phyloP scores from a whole-genome alignment of 2,329 filamentous ascomycete genomes.

The Conoideocrella luteorostrata region DNA sequence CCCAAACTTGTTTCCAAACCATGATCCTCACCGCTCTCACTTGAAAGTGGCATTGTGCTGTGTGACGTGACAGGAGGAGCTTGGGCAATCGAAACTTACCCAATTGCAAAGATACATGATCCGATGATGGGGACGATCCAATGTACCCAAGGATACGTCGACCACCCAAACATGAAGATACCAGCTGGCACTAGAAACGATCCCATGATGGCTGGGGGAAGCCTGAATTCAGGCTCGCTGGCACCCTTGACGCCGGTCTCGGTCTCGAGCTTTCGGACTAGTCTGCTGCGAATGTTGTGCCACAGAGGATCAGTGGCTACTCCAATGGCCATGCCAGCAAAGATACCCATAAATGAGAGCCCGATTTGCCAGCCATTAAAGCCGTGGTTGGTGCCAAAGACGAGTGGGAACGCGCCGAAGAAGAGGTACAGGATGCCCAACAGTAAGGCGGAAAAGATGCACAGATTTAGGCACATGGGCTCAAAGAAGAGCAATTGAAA shows the following conservation, averaged over 20 bases:
- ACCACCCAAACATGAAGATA: constrained; percentile 87
- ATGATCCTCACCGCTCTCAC: constrained; percentile 1
- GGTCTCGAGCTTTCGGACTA: constrained; percentile 48
- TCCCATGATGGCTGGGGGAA: constrained; percentile 71
- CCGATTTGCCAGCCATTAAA: constrained; percentile 76
- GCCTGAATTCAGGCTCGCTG: constrained; percentile 79
- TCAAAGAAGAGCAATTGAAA: constrained; percentile 75
- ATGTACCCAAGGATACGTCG: constrained; percentile 65
- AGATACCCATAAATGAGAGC: constrained; percentile 68
- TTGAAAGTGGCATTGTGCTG: constrained; percentile 9
- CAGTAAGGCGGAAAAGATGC: constrained; percentile 76
- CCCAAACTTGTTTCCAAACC: neutral
- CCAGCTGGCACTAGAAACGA: constrained; percentile 71
- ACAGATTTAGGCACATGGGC: constrained; percentile 80
- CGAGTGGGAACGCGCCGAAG: constrained; percentile 79
- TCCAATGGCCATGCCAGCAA: constrained; percentile 61
- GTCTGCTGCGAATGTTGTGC: constrained; percentile 50
- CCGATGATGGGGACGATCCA: constrained; percentile 74
- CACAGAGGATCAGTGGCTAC: constrained; percentile 60
- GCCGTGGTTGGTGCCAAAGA: constrained; percentile 68
- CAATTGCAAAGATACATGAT: constrained; percentile 62
- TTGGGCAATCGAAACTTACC: constrained; percentile 40
- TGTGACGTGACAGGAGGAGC: constrained; percentile 9
- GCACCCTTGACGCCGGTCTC: constrained; percentile 46
- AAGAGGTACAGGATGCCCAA: constrained; percentile 85